Conservation (phyloP, 495 filamentous ascomycete genomes). For the Delitschia confertaspora region DNA sequence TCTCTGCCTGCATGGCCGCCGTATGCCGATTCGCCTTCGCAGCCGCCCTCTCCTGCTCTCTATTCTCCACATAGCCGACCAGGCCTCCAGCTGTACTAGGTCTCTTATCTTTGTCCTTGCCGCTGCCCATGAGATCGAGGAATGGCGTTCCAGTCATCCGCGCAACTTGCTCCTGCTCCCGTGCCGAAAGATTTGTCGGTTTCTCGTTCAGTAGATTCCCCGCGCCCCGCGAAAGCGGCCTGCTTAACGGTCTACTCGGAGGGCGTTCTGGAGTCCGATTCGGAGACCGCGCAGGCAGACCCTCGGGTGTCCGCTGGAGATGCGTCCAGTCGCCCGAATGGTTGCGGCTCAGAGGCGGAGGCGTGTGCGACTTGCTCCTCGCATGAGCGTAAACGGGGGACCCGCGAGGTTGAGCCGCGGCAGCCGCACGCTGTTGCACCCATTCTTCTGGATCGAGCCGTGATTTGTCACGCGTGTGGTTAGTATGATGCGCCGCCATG, state of each 20-base stretch:
- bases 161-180: constrained; percentile 90
- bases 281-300: constrained; percentile 10
- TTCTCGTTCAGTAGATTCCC: constrained; percentile 18
- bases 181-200: constrained; percentile 64
- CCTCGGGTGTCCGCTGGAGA: constrained; percentile 18
- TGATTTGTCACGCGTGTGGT: constrained; percentile 24
- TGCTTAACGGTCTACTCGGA: constrained; percentile 23
- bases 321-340: constrained; percentile 51
- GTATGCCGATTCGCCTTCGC: constrained; percentile 19
- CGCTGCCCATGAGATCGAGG: constrained; percentile 13
- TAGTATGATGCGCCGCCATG: constrained; percentile 6
- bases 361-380: constrained; percentile 27
- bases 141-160: constrained; percentile 75
- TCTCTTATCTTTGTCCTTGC: constrained; percentile 14
- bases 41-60: constrained; percentile 20
- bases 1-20: constrained; percentile 24
- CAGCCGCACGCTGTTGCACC: constrained; percentile 72
- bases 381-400: constrained; percentile 37
- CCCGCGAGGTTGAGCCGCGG: constrained; percentile 42
- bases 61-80: constrained; percentile 20
- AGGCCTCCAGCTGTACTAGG: constrained; percentile 17
- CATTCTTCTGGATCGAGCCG: constrained; percentile 64
- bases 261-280: too few species aligned
- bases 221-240: constrained; percentile 29
- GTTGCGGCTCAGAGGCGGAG: constrained; percentile 37